Base-by-base conservation (phyloP, 2,329 filamentous ascomycete genomes). In the Emergomyces orientalis region DNA sequence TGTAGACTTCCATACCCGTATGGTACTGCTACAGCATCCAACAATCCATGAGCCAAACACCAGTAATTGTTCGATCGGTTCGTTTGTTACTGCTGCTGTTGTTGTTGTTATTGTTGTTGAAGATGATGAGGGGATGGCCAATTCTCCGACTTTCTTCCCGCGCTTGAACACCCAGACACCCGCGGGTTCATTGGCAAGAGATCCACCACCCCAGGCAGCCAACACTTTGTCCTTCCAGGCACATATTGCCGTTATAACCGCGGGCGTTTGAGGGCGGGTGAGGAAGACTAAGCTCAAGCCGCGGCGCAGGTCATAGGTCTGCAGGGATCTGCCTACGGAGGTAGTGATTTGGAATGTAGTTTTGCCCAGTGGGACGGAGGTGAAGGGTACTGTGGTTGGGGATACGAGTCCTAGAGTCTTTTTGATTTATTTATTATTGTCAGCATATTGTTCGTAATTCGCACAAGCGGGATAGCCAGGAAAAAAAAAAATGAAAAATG, bases 341-440 rank as follows among this genome's bases (percentile, higher is more conserved):
- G 94, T 99, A 41, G 94, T 97, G 75, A 99, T 91, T 75, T 99
- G 94, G 73, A 96, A 99, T 3, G 91, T 96, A 0, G 90, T 93
- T 77, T 96, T 96, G 63, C 94, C 94, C 19, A 96, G 81, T 0
- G 93, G 89, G 39, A 95, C 84, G 6, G 89, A 88, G 1, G 93
- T 92, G 72, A 99, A 97, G 0, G 94, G 93, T 0, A 97, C 91
- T 58, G 82, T 78, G 2, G 93, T 97, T 0, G 94, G 91, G 5
- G 94, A 97, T 1, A 99, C 91, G 39, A 99, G 82, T 19, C 94
- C 94, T 67, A 99, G 84, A 56, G 93, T 97, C 90, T 96, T 73
- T 43, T 52, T n/a, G n/a, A n/a, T n/a, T n/a, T n/a, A n/a, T n/a
- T n/a, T n/a, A n/a, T n/a, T n/a, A n/a, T n/a, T n/a, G n/a, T n/a